Conservation (phyloP, 2,329 filamentous ascomycete species). For the Alternaria alternata region DNA sequence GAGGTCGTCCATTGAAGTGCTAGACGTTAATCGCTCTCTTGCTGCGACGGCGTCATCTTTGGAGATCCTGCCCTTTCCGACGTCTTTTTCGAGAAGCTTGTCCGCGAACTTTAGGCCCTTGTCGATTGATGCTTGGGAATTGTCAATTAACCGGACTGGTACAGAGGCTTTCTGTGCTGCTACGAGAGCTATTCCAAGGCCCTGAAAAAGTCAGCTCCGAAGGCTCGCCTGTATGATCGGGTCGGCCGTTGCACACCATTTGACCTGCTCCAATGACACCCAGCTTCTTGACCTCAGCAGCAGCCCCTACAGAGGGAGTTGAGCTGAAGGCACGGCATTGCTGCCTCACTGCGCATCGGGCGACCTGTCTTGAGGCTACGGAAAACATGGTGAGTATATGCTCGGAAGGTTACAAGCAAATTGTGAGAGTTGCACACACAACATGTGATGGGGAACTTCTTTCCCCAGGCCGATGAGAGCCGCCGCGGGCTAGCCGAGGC, state of each 20-base stretch:
- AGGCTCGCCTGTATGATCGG: not conserved
- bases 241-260: slow-evolving; percentile 70
- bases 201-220: slow-evolving; percentile 62
- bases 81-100: slow-evolving; percentile 92
- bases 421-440: slow-evolving; percentile 3
- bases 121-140: slow-evolving; percentile 81
- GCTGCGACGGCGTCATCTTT: slow-evolving; percentile 80
- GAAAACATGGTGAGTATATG: slow-evolving; percentile 41
- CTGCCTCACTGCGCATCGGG: slow-evolving; percentile 31
- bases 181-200: slow-evolving; percentile 93
- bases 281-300: slow-evolving; percentile 80
- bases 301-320: slow-evolving; percentile 64
- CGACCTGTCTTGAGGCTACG: slow-evolving; percentile 38
- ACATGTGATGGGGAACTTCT: slow-evolving; percentile 29
- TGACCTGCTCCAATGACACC: slow-evolving; percentile 95
- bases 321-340: slow-evolving; percentile 71
- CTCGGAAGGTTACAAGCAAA: not conserved
- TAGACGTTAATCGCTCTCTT: slow-evolving; percentile 72
- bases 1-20: slow-evolving; percentile 78
- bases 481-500: slow-evolving; percentile 33
- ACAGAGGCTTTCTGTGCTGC: slow-evolving; percentile 85
- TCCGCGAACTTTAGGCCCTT: slow-evolving; percentile 93
- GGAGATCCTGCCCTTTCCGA: slow-evolving; percentile 84
- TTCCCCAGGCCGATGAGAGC: slow-evolving; percentile 34
- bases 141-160: slow-evolving; percentile 86